Conservation (phyloP, 305 asterid species). For the Coffea humblotiana region DNA sequence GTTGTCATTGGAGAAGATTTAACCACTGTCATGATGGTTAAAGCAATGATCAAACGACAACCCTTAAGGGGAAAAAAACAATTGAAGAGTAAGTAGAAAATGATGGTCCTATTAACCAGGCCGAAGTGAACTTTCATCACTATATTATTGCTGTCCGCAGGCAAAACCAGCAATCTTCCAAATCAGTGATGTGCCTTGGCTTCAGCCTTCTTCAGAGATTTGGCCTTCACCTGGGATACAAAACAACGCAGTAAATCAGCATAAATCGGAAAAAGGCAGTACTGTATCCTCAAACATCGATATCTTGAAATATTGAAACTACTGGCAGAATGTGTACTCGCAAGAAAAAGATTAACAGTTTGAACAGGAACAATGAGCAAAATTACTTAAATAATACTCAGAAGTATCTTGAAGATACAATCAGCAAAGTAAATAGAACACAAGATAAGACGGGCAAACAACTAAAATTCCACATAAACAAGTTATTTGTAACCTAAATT, state of each 20-base stretch:
- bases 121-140: slow-evolving; percentile 28
- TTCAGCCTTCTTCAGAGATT: slow-evolving; percentile 71
- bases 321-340: not conserved
- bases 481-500: not conserved
- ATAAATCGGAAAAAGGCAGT: not conserved
- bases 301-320: not conserved
- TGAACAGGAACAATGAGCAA: not conserved
- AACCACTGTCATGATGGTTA: slow-evolving; percentile 20
- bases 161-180: slow-evolving; percentile 15
- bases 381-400: not conserved
- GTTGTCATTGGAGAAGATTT: slow-evolving; percentile 18
- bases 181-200: slow-evolving; percentile 65
- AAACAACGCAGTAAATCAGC: not conserved
- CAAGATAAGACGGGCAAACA: not conserved
- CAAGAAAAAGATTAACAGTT: not conserved
- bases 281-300: not conserved
- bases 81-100: slow-evolving; percentile 27
- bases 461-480: not conserved
- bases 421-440: not conserved
- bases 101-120: slow-evolving; percentile 39
- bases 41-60: slow-evolving; percentile 22
- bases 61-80: slow-evolving; percentile 4
- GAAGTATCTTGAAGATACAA: not conserved
- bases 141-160: slow-evolving; percentile 38
- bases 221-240: slow-evolving; percentile 58